phyloP scores from a whole-genome alignment of 2,329 filamentous ascomycete species.

The Fusarium tricinctum region DNA sequence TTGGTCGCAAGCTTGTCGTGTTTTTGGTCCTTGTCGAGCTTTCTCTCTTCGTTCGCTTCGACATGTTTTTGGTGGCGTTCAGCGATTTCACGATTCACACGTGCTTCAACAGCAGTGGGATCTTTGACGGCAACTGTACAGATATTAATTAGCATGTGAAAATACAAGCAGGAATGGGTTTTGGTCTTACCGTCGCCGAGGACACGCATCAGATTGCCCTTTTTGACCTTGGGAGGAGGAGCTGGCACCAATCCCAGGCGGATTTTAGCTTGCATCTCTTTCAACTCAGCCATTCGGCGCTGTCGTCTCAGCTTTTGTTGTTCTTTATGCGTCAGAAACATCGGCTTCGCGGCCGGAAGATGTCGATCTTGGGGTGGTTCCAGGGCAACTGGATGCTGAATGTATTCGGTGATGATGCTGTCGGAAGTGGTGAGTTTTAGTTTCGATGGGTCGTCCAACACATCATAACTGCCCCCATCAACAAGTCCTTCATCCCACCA shows the following conservation, averaged over 20 bases:
- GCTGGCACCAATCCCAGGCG: slow-evolving; percentile 89
- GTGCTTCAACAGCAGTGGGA: slow-evolving; percentile 94
- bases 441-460: slow-evolving; percentile 73
- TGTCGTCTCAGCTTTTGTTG: slow-evolving; percentile 92
- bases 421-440: slow-evolving; percentile 84
- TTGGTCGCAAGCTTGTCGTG: slow-evolving; percentile 86
- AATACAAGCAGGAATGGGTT: background rate
- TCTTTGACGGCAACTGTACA: slow-evolving; percentile 80
- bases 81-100: slow-evolving; percentile 92
- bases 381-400: slow-evolving; percentile 92
- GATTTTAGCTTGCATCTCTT: slow-evolving; percentile 97
- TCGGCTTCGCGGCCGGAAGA: slow-evolving; percentile 82
- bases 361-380: slow-evolving; percentile 93
- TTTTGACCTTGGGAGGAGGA: slow-evolving; percentile 95
- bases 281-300: slow-evolving; percentile 90
- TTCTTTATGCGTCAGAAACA: slow-evolving; percentile 92
- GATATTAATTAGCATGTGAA: slow-evolving; percentile 46
- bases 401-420: slow-evolving; percentile 88
- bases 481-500: slow-evolving; percentile 98
- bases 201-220: slow-evolving; percentile 97
- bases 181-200: slow-evolving; percentile 78
- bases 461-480: slow-evolving; percentile 79
- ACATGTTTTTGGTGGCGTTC: slow-evolving; percentile 86
- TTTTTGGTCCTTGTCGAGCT: slow-evolving; percentile 88
- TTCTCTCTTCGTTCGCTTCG: slow-evolving; percentile 83